Percentiles rank a stretch among this genome's conserved stretches.
phyloP scores from a whole-genome alignment of 768 basidiomycete species.

The Xerocomellus chrysenteron region DNA sequence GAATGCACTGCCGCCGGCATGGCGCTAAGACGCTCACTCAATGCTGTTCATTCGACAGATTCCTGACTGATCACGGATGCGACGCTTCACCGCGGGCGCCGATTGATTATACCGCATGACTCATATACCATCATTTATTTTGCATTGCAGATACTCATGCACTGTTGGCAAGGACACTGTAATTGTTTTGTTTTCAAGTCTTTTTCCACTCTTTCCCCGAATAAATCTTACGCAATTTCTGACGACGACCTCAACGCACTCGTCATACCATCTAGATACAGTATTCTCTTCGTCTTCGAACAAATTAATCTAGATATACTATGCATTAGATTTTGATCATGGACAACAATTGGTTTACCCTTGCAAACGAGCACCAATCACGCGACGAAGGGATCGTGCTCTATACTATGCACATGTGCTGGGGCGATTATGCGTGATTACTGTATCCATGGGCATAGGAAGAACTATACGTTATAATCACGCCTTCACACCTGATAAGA shows the following conservation, averaged over 20 bases:
- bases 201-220: neutral
- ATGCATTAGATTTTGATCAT: neutral
- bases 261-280: neutral
- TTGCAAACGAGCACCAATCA: neutral
- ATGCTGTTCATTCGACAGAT: constrained; percentile 3
- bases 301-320: neutral
- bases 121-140: constrained; percentile 5
- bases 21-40: neutral
- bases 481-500: neutral
- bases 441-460: neutral
- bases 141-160: constrained; percentile 1
- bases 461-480: neutral
- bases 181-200: neutral
- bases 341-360: neutral
- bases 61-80: neutral
- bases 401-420: neutral
- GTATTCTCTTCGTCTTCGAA: neutral
- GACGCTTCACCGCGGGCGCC: neutral
- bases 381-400: neutral
- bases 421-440: neutral
- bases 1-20: neutral
- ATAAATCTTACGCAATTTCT: neutral
- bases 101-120: constrained; percentile 1
- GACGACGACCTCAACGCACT: neutral
- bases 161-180: constrained; percentile 9